Evolutionary conservation across 2,329 filamentous ascomycete species (phyloP), one percentile per base, ranked within the genome.

Genomic region (Cytospora piceae): DNA sequence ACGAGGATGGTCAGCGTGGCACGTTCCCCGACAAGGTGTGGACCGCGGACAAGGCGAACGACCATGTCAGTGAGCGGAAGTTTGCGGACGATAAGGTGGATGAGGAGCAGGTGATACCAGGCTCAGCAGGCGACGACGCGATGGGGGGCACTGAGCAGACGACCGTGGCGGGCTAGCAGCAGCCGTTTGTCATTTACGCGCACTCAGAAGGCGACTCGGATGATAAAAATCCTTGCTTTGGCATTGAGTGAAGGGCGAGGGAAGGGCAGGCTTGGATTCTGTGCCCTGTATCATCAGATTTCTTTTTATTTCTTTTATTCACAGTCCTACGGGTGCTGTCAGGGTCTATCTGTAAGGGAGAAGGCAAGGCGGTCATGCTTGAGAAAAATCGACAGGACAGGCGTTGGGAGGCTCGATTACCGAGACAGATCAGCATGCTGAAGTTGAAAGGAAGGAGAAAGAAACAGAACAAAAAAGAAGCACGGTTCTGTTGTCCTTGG

Each of bases 11-110:
- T 15, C 95, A 99, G 80, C 88, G 92, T 71, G 93, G 91, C 59
- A 87, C 86, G 17, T 94, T 93, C 78, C 86, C 89, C 68, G 92
- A 96, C 77, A 97, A 96, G 80, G 92, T 96, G 32, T 98, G 94
- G 94, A 93, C 89, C 22, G 86, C 92, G 3, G 85, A 84, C 42
- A 80, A 78, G 27, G 74, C 71, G 14, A 85, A 83, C 71, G 81
- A 86, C 65, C 92, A 96, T 76, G 88, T 96, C 58, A 96, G 93
- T 74, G 92, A 97, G 77, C 85, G 94, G 72, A 94, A 92, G 74
- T 97, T 97, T 79, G 88, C 94, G 59, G 88, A 92, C 65, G 89
- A 92, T 57, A 81, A 83, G 14, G 84, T 79, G 7, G 80, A 82
- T 32, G 89, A 92, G 74, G 92, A 96, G 78, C 79, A 92, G 60